These are phyloP conservation scores for Collariella sp. DNA, from an alignment of 495 filamentous ascomycete species.

Conservation along the genomic window DNA sequence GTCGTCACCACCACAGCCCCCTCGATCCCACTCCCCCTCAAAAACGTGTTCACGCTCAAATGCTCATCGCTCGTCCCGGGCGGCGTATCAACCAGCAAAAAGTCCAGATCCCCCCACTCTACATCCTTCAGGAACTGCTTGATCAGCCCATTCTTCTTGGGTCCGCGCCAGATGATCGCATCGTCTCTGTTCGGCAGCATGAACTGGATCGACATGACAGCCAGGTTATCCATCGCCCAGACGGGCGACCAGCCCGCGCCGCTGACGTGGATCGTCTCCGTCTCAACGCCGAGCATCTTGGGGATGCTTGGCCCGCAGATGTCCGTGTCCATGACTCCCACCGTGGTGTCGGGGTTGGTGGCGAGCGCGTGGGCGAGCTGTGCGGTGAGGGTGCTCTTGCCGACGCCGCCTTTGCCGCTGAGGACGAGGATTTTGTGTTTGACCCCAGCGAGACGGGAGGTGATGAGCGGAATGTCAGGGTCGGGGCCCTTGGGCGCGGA, in stretches of 20 bases:
- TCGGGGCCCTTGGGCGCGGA: conserved; percentile 92
- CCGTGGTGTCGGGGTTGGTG: conserved; percentile 58
- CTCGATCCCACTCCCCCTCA: conserved; percentile 84
- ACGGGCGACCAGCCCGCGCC: conserved; percentile 80
- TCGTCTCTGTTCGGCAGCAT: conserved; percentile 90
- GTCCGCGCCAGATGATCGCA: conserved; percentile 91
- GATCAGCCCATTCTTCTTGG: conserved; percentile 97
- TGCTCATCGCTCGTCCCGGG: conserved; percentile 95
- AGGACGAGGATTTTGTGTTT: conserved; percentile 87
- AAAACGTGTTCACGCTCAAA: conserved; percentile 75
- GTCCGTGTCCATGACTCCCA: conserved; percentile 95
- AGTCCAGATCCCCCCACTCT: conserved; percentile 92
- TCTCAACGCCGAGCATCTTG: conserved; percentile 95
- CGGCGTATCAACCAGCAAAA: conserved; percentile 86
- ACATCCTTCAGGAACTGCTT: conserved; percentile 97
- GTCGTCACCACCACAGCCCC: conserved; percentile 91
- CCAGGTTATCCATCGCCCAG: conserved; percentile 85
- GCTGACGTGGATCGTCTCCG: conserved; percentile 83
- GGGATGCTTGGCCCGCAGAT: conserved; percentile 92
- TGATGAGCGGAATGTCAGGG: conserved; percentile 83
- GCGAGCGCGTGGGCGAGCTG: conserved; percentile 85
- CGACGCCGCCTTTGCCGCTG: conserved; percentile 92
- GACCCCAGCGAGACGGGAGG: conserved; percentile 69
- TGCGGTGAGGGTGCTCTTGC: conserved; percentile 84
- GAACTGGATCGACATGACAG: conserved; percentile 94